Evolutionary conservation across 176 grass and related monocot genomes (phyloP).

Genomic region (Aegilops speltoides): DNA sequence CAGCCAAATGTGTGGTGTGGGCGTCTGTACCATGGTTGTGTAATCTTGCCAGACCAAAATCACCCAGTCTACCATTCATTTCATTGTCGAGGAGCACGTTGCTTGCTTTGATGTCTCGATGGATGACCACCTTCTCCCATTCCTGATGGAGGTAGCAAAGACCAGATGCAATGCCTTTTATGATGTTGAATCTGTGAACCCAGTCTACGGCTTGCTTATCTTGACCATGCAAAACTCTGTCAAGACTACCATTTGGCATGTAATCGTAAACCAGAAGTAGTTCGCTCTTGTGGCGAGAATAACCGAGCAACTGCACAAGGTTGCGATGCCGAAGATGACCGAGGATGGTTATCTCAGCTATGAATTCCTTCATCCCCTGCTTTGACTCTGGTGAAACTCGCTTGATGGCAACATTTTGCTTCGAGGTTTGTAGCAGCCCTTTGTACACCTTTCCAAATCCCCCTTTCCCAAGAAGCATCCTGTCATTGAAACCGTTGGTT

Average conservation of each 20-base stretch:
- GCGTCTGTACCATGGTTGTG: not conserved
- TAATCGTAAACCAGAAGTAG: not conserved
- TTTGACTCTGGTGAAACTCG: not conserved
- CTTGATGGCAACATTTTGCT: not conserved
- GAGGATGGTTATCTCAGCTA: not conserved
- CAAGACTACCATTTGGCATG: not conserved
- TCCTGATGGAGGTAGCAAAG: conserved; percentile 3
- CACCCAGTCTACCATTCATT: not conserved
- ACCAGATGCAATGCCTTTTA: conserved; percentile 8
- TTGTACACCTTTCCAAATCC: not conserved
- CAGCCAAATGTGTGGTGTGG: conserved; percentile 22
- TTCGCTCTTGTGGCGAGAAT: not conserved
- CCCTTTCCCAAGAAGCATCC: not conserved
- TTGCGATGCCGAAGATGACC: not conserved
- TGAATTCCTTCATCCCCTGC: not conserved
- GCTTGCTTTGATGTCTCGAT: not conserved
- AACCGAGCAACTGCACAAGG: not conserved
- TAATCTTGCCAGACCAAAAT: conserved; percentile 9
- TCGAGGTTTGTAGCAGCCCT: not conserved
- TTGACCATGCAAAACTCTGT: not conserved
- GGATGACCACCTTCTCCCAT: not conserved
- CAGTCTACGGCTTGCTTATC: not conserved
- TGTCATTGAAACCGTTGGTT: not conserved
- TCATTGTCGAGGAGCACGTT: not conserved
- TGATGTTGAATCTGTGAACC: not conserved